A percentile compares a stretch with the other conserved stretches of the same genome.
These are phyloP conservation scores for Globisporangium echinulatum DNA, from an alignment of 352 stramenopile genomes.

Conservation along the genomic window DNA sequence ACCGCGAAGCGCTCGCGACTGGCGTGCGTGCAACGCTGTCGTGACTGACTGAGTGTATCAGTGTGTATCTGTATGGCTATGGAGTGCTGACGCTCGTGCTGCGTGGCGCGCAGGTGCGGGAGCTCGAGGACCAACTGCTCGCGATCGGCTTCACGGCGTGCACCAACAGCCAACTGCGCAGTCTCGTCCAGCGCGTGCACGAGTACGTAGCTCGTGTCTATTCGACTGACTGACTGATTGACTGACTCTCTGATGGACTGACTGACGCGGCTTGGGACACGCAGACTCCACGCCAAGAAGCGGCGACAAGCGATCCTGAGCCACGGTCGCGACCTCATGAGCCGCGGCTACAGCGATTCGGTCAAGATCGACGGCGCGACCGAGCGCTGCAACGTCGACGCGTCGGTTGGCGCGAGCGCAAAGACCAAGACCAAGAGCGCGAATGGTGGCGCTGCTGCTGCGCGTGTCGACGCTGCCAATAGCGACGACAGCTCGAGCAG, in stretches of 20 bases:
- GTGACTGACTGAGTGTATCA: background rate
- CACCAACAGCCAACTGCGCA: constrained; percentile 48
- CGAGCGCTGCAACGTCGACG: constrained; percentile 51
- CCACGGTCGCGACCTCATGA: constrained; percentile 45
- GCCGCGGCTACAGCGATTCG: constrained; percentile 52
- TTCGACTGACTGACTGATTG: background rate
- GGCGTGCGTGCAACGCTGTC: constrained; percentile 20
- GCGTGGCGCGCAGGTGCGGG: constrained; percentile 26
- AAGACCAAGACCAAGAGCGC: constrained; percentile 21
- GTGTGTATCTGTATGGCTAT: background rate
- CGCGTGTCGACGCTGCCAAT: constrained; percentile 16
- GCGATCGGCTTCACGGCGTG: constrained; percentile 42
- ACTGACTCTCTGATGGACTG: background rate
- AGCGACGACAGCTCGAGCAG: constrained; percentile 18
- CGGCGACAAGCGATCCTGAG: constrained; percentile 52
- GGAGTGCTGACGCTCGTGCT: background rate
- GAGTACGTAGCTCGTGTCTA: constrained; percentile 24
- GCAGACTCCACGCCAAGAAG: constrained; percentile 66
- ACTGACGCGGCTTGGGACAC: too few relatives aligned
- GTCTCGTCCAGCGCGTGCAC: constrained; percentile 51
- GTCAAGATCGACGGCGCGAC: constrained; percentile 41
- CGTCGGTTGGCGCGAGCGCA: constrained; percentile 26
- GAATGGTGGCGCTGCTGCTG: constrained; percentile 6
- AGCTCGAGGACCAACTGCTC: constrained; percentile 40
- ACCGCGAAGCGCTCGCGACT: constrained; percentile 32